These are phyloP conservation scores for Albatrellus sp. DNA, from an alignment of 1,284 basidiomycete species.

Conservation along the genomic window DNA sequence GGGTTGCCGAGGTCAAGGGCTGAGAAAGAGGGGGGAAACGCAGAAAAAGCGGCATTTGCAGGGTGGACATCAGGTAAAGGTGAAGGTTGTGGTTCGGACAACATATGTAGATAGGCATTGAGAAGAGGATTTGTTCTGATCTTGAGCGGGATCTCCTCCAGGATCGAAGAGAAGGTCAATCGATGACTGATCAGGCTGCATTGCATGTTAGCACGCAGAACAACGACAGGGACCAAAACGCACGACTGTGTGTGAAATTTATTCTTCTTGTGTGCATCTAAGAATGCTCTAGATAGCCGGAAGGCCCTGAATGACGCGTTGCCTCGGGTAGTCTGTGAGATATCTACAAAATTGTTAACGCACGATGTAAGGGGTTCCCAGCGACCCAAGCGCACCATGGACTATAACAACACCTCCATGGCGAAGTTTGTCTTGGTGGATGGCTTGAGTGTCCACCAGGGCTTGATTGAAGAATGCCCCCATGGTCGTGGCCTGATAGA, in stretches of 20 bases:
- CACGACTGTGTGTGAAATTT: constrained; percentile 65
- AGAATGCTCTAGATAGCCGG: constrained; percentile 73
- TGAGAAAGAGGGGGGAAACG: constrained; percentile 43
- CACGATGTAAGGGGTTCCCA: background rate
- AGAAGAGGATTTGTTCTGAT: constrained; percentile 83
- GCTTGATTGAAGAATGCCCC: constrained; percentile 90
- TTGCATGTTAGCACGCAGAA: constrained; percentile 2
- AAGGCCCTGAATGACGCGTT: constrained; percentile 90
- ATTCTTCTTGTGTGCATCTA: constrained; percentile 76
- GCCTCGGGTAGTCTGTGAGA: constrained; percentile 69
- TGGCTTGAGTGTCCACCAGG: constrained; percentile 81
- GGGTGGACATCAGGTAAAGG: constrained; percentile 19
- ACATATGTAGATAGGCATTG: constrained; percentile 71
- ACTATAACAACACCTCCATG: constrained; percentile 85
- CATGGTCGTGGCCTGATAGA: constrained; percentile 86
- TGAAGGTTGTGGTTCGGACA: constrained; percentile 29
- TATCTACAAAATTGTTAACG: constrained; percentile 27
- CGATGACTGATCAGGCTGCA: constrained; percentile 75
- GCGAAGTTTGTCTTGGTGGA: constrained; percentile 69
- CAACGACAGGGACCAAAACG: constrained; percentile 1
- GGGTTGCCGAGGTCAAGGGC: constrained; percentile 49
- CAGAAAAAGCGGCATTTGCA: constrained; percentile 21
- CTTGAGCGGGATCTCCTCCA: constrained; percentile 84
- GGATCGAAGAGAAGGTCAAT: constrained; percentile 82
- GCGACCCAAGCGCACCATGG: constrained; percentile 49